Evolutionary conservation across 169 alveolate species (phyloP).

Genomic region (Eimeria tenella): DNA sequence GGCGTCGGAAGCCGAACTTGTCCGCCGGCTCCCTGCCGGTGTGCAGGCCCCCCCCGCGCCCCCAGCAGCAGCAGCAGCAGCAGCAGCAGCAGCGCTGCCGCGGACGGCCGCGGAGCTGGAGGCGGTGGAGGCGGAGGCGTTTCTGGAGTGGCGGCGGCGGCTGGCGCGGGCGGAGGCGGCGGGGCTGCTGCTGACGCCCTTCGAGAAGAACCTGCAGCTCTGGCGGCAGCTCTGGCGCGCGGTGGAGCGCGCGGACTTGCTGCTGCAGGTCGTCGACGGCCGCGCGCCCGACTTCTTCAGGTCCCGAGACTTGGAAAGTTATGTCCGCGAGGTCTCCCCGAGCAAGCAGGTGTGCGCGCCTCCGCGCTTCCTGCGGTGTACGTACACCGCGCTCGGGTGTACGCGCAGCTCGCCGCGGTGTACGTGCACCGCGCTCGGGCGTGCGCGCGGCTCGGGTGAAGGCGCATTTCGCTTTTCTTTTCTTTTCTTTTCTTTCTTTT

Average conservation of each 20-base stretch:
- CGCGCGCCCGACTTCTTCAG: conserved; percentile 98
- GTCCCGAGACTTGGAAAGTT: conserved; percentile 92
- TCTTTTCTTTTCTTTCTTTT: too few relatives aligned
- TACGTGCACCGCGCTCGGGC: too few relatives aligned
- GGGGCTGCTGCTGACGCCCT: conserved; percentile 94
- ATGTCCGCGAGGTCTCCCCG: conserved; percentile 83
- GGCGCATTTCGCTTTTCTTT: too few relatives aligned
- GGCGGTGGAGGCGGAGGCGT: conserved; percentile 59
- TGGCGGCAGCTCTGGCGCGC: conserved; percentile 99
- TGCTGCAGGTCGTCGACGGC: conserved; percentile 98
- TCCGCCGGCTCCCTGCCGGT: neutral
- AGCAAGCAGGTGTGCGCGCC: conserved; percentile 47
- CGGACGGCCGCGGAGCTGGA: conserved; percentile 73
- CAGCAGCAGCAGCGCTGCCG: too few relatives aligned
- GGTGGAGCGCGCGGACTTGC: conserved; percentile 95
- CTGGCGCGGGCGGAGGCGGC: conserved; percentile 76
- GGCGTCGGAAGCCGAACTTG: conserved; percentile 21
- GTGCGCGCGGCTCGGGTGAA: too few relatives aligned
- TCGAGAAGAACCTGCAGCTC: conserved; percentile 98
- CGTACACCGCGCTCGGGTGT: too few relatives aligned
- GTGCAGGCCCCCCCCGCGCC: neutral
- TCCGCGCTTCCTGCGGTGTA: conserved; percentile 5
- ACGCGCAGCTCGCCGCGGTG: too few relatives aligned
- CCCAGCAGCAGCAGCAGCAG: too few relatives aligned
- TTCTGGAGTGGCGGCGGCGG: conserved; percentile 78